Conservation (phyloP, 2,329 filamentous ascomycete species). For the Botrytis byssoidea region DNA sequence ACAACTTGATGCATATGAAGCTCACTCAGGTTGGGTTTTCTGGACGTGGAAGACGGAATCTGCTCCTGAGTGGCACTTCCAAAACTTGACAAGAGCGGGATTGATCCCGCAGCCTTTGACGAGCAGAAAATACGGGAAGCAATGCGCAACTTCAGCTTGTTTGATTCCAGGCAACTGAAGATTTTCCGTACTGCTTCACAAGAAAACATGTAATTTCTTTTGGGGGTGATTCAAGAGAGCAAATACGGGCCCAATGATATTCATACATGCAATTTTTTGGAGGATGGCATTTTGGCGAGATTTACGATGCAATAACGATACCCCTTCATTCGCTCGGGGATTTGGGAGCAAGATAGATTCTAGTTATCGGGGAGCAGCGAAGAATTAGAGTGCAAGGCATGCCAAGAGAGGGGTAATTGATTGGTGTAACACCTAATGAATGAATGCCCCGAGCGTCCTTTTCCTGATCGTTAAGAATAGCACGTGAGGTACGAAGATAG, state of each 20-base stretch:
- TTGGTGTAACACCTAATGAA: neutral
- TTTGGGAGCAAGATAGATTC: neutral
- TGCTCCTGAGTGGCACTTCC: slow-evolving; percentile 44
- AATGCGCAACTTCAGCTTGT: slow-evolving; percentile 35
- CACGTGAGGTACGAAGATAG: neutral
- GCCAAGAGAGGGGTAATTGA: neutral
- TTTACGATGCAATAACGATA: slow-evolving; percentile 20
- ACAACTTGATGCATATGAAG: slow-evolving; percentile 46
- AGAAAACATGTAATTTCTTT: neutral
- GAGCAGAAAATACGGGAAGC: slow-evolving; percentile 32
- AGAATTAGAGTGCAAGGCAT: neutral
- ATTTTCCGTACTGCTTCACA: neutral
- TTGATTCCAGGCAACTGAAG: slow-evolving; percentile 34
- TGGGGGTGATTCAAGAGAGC: neutral
- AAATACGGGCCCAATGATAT: neutral
- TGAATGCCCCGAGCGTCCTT: neutral
- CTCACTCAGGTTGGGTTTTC: slow-evolving; percentile 43
- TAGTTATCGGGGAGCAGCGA: neutral
- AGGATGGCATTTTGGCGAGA: slow-evolving; percentile 2
- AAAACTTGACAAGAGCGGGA: slow-evolving; percentile 42
- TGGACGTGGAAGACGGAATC: slow-evolving; percentile 46
- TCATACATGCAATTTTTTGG: slow-evolving; percentile 3
- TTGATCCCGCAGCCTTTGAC: slow-evolving; percentile 43
- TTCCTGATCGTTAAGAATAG: neutral
- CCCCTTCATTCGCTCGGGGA: slow-evolving; percentile 20